phyloP scores from a whole-genome alignment of 805 yeast species.

The Maudiozyma serrabonitensis region DNA sequence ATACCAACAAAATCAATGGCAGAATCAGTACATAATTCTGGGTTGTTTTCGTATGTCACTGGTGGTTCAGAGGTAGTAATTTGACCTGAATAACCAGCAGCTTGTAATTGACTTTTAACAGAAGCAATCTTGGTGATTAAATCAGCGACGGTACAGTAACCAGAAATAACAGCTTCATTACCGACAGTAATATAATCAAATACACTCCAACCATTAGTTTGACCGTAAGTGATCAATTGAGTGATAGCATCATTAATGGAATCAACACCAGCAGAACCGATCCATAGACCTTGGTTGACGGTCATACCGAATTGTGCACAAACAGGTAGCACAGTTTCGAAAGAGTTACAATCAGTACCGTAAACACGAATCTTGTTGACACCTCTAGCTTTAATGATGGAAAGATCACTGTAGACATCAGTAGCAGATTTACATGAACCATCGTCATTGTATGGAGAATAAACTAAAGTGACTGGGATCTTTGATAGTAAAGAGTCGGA shows the following conservation, averaged over 20 bases:
- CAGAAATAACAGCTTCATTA: slow-evolving; percentile 72
- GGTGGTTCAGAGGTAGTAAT: slow-evolving; percentile 89
- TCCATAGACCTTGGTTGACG: slow-evolving; percentile 86
- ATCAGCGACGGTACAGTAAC: slow-evolving; percentile 50
- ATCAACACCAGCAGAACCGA: slow-evolving; percentile 51
- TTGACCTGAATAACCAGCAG: slow-evolving; percentile 68
- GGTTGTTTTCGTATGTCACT: slow-evolving; percentile 51
- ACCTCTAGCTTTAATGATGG: slow-evolving; percentile 47
- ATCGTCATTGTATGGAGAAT: slow-evolving; percentile 68
- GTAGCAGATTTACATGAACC: slow-evolving; percentile 54
- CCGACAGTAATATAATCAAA: slow-evolving; percentile 75
- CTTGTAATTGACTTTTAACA: slow-evolving; percentile 47
- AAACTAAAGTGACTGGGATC: slow-evolving; percentile 53
- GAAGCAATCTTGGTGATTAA: slow-evolving; percentile 53
- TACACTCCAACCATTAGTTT: slow-evolving; percentile 57
- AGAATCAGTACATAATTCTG: slow-evolving; percentile 58
- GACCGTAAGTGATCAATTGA: slow-evolving; percentile 42
- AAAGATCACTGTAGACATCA: slow-evolving; percentile 50
- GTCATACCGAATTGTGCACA: slow-evolving; percentile 50
- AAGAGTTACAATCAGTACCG: slow-evolving; percentile 77
- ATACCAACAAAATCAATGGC: slow-evolving; percentile 77
- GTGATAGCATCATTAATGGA: slow-evolving; percentile 55
- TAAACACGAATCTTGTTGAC: slow-evolving; percentile 64
- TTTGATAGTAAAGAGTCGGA: slow-evolving; percentile 21
- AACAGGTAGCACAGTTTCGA: slow-evolving; percentile 54